Evolutionary conservation across 108 stramenopile species (phyloP), one percentile per base, ranked within the genome.

Genomic region (Epithemia pelagica): DNA sequence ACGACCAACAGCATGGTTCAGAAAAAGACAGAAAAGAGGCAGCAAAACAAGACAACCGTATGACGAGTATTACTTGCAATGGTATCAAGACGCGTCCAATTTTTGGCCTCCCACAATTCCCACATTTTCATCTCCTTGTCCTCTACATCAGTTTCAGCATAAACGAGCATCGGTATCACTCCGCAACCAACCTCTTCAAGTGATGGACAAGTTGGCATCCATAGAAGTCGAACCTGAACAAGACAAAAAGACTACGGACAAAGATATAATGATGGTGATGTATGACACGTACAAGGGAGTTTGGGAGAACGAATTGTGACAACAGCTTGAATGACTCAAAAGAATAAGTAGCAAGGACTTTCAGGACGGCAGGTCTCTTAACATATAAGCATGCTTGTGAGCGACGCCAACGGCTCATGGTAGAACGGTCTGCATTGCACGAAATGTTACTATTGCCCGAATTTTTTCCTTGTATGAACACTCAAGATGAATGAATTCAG

Each of bases 391-490:
- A 10, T 7, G 28, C 61, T 28, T 61, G 61, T 31, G 61, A 61
- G 30, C 61, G 61, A 21, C 61, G 61, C 7, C 20, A 61, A n/a
- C 61, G 61, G 7, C 61, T 61, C 30, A 61, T 61, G 61, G 61
- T 28, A 3, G 61, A 61, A 29, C n/a, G 61, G 61, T 2, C 5
- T 29, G 29, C 7, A 27, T 7, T 15, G 15, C 20, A 19, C 20
- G 20, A 15, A 20, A 52, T 15, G n/a, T n/a, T n/a, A 10, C 15
- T 46, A 46, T 46, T 5, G 5, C 15, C 15, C 56, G 56, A 58
- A 23, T 21, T 21, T 61, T 61, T 31, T 61, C 61, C 30, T 26
- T 61, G 29, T 61, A 27, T 21, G 61, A 61, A 21, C 61, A 68
- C 24, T 51, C 33, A n/a, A n/a, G n/a, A n/a, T n/a, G n/a, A n/a